Base-by-base conservation (phyloP, 2,329 filamentous ascomycete genomes). In the Arthrobotrys pseudoclavata region DNA sequence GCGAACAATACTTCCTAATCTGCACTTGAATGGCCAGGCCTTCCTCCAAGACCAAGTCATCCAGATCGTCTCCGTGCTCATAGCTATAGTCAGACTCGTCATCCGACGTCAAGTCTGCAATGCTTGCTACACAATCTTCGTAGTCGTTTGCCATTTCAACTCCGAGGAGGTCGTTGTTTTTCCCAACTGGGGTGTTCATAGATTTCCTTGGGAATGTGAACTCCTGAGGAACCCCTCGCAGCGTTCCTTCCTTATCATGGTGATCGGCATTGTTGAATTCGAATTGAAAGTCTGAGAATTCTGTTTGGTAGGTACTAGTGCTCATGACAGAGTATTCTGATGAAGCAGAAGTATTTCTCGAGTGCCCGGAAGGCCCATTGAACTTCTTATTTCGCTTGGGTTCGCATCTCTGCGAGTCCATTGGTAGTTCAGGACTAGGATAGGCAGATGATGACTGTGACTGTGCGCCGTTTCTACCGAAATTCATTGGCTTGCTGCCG, bases 251-350 rank as follows among this genome's bases (percentile, higher is more conserved):
- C 29, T 70, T 77, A 20, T 67, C 62, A 13, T 45, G 42, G 31
- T 40, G 31, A 13, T 61, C 61, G 5, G 42, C 20, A 15, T 45
- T 18, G 6, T 26, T 60, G 34, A 77, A 77, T n/a, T 71, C 74
- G 53, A 77, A 77, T 57, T 77, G 74, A 20, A 77, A 77, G 37
- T 77, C 74, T 6, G 74, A 77, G 40, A 77, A 77, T 22, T 77
- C 74, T 4, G 74, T 77, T 55, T 71, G 55, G 24, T 77, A 77
- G 9, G 74, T 77, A 31, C 67, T 71, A 10, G 50, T 77, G 74
- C 67, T 77, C 45, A 68, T 62, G 15, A 47, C 61, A 10, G 74
- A 77, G 52, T 70, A 77, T 48, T 63, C 60, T 18, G 74, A 77
- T 5, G 74, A 77, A 9, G 72, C 37, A 10, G 74, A 77, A n/a